Base-by-base conservation (phyloP, 164 flowering plant species). In the Magnolia kwangsiensis region DNA sequence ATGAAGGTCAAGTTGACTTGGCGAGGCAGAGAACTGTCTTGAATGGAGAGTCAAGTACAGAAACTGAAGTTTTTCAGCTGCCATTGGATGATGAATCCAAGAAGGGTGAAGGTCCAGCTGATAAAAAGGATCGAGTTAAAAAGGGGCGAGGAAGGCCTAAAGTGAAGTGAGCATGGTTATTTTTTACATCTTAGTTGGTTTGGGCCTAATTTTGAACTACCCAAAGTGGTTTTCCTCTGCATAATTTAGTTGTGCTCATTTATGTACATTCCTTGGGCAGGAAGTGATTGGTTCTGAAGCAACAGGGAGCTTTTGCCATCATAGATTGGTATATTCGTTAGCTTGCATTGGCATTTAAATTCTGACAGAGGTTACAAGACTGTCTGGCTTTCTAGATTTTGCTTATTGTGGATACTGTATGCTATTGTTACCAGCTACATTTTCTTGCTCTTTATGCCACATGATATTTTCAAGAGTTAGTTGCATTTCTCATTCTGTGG, bases 241-340 rank as follows among this genome's bases (percentile, higher is more conserved):
- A 2, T 59, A 14, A 59, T 59, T 8, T 59, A 19, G n/a, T 59
- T 59, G n/a, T 14, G 16, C n/a, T 59, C 19, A 13, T 5, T 9
- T 50, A n/a, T 20, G 9, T 51, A 18, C 2, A 2, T 27, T 5
- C 31, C 19, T 61, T 63, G 8, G 50, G 75, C 75, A 73, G 75
- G 69, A 73, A 59, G 51, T 59, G 37, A 61, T 14, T 19, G 37
- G 13, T 19, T 63, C 31, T 18, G 1, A 50, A 37, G 23, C 10
- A 21, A 16, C 5, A 4, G 45, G 71, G 63, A 65, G 61, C 63
- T 49, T 50, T 66, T 66, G 23, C 71, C 51, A 63, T 63, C 68
- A 19, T 63, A 63, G 10, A 72, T 63, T 50, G 76, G 76, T 74
- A 49, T 65, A n/a, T 23, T 63, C 68, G 0, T 21, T 71, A 9